Percentiles rank a stretch among this genome's conserved stretches.
Conservation (phyloP, 129 eudicot genomes). For the Sambucus nigra region DNA sequence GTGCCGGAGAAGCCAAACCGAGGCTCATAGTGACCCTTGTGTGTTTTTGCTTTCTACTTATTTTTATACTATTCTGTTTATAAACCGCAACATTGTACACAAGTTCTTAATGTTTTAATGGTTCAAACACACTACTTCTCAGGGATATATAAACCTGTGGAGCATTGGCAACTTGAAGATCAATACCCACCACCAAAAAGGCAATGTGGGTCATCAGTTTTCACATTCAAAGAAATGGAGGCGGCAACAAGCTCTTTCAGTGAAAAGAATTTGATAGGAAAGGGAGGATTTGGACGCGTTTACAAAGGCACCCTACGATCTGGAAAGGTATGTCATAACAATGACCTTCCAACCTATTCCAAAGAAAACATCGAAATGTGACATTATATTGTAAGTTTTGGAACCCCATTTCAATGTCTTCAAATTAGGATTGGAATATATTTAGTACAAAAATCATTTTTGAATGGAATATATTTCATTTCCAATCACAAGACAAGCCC, state of each 20-base stretch:
- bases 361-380: too few relatives aligned
- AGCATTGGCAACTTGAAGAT: conserved; percentile 70
- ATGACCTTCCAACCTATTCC: too few relatives aligned
- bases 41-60: conserved; percentile 21
- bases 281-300: conserved; percentile 94
- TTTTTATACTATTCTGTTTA: neutral
- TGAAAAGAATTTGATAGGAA: conserved; percentile 70
- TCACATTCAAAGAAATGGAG: conserved; percentile 91
- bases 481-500: too few relatives aligned
- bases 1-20: conserved; percentile 78
- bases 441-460: too few relatives aligned
- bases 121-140: conserved; percentile 17
- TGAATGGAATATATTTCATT: too few relatives aligned
- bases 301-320: conserved; percentile 79
- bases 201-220: conserved; percentile 65
- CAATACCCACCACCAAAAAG: conserved; percentile 60
- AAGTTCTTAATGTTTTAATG: neutral
- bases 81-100: neutral
- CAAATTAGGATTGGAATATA: too few relatives aligned
- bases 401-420: too few relatives aligned
- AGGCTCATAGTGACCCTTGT: conserved; percentile 76
- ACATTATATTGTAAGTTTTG: too few relatives aligned
- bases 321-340: conserved; percentile 94
- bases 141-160: conserved; percentile 88
- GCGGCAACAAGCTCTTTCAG: conserved; percentile 80